Conservation (phyloP, 768 basidiomycete genomes). For the Imleria badia region DNA sequence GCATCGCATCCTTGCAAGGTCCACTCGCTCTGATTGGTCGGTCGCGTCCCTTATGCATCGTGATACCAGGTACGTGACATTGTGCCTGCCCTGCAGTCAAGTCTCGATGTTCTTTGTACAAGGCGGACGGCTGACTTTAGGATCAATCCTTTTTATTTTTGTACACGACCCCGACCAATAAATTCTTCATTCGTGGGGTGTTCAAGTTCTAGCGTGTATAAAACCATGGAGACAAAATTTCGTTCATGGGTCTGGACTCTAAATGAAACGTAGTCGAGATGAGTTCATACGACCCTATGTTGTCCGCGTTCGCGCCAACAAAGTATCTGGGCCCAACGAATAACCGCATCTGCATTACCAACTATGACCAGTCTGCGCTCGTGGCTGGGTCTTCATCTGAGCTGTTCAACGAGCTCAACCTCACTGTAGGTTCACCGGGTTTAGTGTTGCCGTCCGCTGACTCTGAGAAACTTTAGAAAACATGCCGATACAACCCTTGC, state of each 20-base stretch:
- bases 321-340: constrained; percentile 45
- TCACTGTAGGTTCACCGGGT: constrained; percentile 22
- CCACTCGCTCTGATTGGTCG: background rate
- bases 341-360: constrained; percentile 28
- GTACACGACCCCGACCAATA: background rate
- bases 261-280: constrained; percentile 31
- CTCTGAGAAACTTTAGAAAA: constrained; percentile 27
- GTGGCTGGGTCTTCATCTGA: constrained; percentile 43
- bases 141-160: background rate
- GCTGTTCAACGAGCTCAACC: constrained; percentile 33
- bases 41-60: too few species aligned
- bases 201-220: background rate
- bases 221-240: background rate
- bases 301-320: constrained; percentile 45
- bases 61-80: background rate
- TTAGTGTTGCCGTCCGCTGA: background rate
- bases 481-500: constrained; percentile 49
- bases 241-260: background rate
- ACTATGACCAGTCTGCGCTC: constrained; percentile 34
- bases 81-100: background rate
- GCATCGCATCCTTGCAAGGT: too few species aligned
- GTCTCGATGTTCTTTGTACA: too few species aligned
- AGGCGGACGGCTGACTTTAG: background rate
- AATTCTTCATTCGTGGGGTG: too few species aligned
- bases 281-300: constrained; percentile 42